Conservation (phyloP, 345 rosid species). For the Salix viminalis region DNA sequence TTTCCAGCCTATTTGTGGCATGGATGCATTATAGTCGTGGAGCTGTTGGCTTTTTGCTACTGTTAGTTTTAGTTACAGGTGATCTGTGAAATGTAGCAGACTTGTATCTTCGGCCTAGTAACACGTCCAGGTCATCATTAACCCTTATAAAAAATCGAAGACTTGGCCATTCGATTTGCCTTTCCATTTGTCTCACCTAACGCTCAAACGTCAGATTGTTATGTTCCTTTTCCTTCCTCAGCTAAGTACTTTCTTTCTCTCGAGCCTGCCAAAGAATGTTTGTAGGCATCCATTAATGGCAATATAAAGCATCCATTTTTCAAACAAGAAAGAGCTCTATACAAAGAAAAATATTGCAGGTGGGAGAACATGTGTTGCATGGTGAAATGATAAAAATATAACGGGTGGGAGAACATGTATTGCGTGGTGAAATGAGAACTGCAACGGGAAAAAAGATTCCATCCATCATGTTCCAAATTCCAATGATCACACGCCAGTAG, state of each 20-base stretch:
- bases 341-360: neutral
- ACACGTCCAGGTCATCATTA: neutral
- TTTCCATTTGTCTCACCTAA: neutral
- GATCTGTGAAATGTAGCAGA: neutral
- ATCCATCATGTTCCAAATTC: neutral
- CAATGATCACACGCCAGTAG: neutral
- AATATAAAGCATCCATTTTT: neutral
- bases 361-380: neutral
- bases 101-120: neutral
- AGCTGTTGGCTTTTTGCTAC: neutral
- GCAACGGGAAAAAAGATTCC: neutral
- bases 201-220: neutral
- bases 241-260: neutral
- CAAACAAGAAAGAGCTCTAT: neutral
- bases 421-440: neutral
- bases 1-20: neutral
- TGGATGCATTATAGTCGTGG: neutral
- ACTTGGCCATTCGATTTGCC: neutral
- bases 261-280: neutral
- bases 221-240: neutral
- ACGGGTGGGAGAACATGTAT: neutral
- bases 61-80: neutral
- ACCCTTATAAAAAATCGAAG: neutral
- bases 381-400: neutral
- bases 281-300: neutral